Evolutionary conservation across 2,329 filamentous ascomycete species (phyloP).

Genomic region (Hypocreales sp.): DNA sequence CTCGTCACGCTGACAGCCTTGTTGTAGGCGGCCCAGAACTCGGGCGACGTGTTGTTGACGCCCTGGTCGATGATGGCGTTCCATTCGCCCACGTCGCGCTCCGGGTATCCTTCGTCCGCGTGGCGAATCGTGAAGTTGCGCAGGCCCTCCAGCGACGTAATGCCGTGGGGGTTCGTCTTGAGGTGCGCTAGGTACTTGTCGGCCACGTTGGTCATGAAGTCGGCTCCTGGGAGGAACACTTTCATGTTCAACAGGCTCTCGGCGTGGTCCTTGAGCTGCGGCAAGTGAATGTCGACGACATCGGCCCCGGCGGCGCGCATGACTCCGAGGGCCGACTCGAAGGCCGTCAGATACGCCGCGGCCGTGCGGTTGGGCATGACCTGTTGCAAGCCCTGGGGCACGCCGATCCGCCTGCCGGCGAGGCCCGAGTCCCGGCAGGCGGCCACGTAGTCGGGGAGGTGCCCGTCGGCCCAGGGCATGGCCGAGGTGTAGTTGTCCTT

Average conservation of each 20-base stretch:
- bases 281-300: background rate
- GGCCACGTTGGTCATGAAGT: background rate
- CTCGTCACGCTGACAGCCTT: constrained; percentile 34
- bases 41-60: constrained; percentile 35
- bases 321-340: background rate
- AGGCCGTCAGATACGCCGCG: background rate
- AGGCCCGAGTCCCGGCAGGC: constrained; percentile 39
- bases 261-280: background rate
- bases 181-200: constrained; percentile 36
- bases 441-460: constrained; percentile 44
- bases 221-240: too few relatives aligned
- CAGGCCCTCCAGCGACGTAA: constrained; percentile 34
- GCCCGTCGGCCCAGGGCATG: constrained; percentile 41
- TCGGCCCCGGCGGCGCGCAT: background rate
- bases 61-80: constrained; percentile 35
- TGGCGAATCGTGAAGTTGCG: constrained; percentile 37
- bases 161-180: constrained; percentile 38
- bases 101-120: constrained; percentile 38
- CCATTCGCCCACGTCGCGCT: constrained; percentile 40
- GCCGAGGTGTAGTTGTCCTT: constrained; percentile 46
- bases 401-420: constrained; percentile 42
- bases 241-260: background rate
- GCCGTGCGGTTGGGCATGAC: background rate
- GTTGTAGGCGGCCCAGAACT: constrained; percentile 44
- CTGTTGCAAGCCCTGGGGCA: constrained; percentile 33